A percentile compares a stretch with the other conserved stretches of the same genome.
These are phyloP conservation scores for Zhuliangozyma blackwelliae DNA, from an alignment of 1,139 yeast species.

Conservation along the genomic window DNA sequence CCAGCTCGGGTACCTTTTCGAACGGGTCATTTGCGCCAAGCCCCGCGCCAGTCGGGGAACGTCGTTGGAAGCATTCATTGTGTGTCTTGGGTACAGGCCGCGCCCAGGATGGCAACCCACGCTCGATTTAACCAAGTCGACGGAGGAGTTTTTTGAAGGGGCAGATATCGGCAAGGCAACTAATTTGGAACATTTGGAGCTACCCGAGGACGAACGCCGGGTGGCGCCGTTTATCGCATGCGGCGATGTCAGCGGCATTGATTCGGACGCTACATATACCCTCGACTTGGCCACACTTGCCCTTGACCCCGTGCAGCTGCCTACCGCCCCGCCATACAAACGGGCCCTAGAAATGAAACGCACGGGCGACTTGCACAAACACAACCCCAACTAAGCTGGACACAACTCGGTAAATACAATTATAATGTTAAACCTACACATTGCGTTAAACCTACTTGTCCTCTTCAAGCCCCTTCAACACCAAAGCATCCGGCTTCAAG, in stretches of 20 bases:
- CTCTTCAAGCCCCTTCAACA: constrained; percentile 35
- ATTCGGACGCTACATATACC: constrained; percentile 92
- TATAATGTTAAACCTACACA: neutral
- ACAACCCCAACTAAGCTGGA: too few species aligned
- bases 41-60: constrained; percentile 94
- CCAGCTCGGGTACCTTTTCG: constrained; percentile 80
- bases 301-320: constrained; percentile 87
- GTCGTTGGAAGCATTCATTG: constrained; percentile 88
- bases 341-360: constrained; percentile 85
- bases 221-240: constrained; percentile 91
- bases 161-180: constrained; percentile 54
- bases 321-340: constrained; percentile 96
- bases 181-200: constrained; percentile 37
- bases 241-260: constrained; percentile 83
- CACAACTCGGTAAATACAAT: neutral
- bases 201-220: constrained; percentile 47
- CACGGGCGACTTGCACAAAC: constrained; percentile 49
- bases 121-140: constrained; percentile 53
- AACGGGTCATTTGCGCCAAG: constrained; percentile 86
- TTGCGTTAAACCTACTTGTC: constrained; percentile 4
- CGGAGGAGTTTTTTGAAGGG: constrained; percentile 77
- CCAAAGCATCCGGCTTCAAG: constrained; percentile 80
- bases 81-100: constrained; percentile 83
- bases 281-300: constrained; percentile 47
- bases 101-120: constrained; percentile 77